Evolutionary conservation across 495 filamentous ascomycete species (phyloP), one percentile per base, ranked within the genome.

Genomic region (Parachaetomium inaequale): DNA sequence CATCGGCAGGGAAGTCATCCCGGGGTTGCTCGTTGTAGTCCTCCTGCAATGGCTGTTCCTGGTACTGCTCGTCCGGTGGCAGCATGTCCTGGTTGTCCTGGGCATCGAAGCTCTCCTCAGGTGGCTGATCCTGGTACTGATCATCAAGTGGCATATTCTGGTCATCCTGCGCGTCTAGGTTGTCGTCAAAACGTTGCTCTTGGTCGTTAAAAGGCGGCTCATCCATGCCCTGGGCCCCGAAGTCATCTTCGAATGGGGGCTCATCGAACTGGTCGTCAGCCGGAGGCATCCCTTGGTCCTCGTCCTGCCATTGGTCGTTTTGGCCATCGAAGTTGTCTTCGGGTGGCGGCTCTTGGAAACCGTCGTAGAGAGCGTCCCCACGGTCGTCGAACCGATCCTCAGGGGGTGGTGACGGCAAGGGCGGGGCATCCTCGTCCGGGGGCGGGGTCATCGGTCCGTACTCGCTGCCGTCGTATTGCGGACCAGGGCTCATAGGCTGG

Each of bases 401-500:
- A 7, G n/a, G 21, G 10, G 7, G 7, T 6, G 61, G 46, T 3
- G 55, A 54, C 2, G 55, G 62, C 40, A 59, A 3, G 19, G 55
- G 36, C 1, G 49, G 50, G 12, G 21, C 40, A 15, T 63, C 28
- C 1, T 49, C 19, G 7, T 59, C 62, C 4, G 21, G 36, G 23
- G 56, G 62, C 1, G 62, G 62, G 0, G 62, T 59, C 49, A 59
- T 4, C 0, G 56, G 47, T 7, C 62, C 31, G 31, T 55, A 54
- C 29, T 59, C 55, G 55, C 55, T 55, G 12, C 47, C 49, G 36
- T 63, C 56, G 14, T 59, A 58, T 36, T 32, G 55, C 7, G 45
- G 49, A 4, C 12, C 60, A 0, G 60, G 55, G 46, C 23, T 52
- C 46, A 45, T 19, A 2, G 34, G 47, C 5, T 45, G 38, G 1